Base-by-base conservation (phyloP, 78 protist genomes). In the Chrysochromulina parva region DNA sequence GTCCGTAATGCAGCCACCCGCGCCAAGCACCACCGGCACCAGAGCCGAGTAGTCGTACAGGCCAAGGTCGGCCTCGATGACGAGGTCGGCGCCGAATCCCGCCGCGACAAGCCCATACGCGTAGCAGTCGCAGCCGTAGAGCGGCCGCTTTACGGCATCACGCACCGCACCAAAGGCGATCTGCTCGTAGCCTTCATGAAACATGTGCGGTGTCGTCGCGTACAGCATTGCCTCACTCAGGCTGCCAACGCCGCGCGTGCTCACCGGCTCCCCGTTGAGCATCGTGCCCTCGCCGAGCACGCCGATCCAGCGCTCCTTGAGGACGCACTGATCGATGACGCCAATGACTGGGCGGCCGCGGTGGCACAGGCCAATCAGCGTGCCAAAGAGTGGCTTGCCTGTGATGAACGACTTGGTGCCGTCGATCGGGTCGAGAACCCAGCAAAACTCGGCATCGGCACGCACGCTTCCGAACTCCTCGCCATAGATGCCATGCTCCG, bases 351-450 rank as follows among this genome's bases (percentile, higher is more conserved):
- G 82, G 28, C 2, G 26, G 60, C 86, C 86, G n/a, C 54, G 6
- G n/a, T 19, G 62, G 86, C 22, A 24, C 26, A 50, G 38, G 24
- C 50, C 58, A 38, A 78, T 54, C 4, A 78, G 86, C 65, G 60
- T 78, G 86, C 86, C 86, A 62, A 78, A 78, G 9, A 53, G 65
- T 3, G 86, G 65, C 48, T 54, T 50, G 57, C 86, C 86, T 13
- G 86, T 78, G 26, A 78, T 54, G 28, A 78, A 78, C 20, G 52
- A 26, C 62, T 78, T 78, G 86, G 86, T 78, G 86, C 86, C 86
- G 60, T 78, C 86, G 50, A 78, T 78, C 65, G 86, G 86, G 86
- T 78, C 86, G 48, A 78, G 86, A 16, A 78, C 86, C 86, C 86
- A 78, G 65, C 22, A 13, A 4, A 13, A 78, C 38, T 54, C 62